Base-by-base conservation (phyloP, 1,139 yeast genomes). In the Yamadazyma sp. region DNA sequence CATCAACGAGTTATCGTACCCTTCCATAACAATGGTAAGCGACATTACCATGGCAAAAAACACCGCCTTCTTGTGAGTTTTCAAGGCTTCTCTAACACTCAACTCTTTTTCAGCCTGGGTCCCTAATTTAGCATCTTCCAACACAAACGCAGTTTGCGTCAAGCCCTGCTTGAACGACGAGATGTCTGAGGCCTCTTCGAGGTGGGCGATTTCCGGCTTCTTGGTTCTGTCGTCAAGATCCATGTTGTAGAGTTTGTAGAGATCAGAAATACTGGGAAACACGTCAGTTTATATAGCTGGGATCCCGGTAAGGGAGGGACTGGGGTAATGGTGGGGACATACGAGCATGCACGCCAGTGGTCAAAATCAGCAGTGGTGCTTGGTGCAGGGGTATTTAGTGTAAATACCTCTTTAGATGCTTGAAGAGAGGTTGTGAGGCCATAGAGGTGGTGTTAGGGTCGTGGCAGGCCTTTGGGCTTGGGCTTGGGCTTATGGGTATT, bases 21-120 rank as follows among this genome's bases (percentile, higher is more conserved):
- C 62, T 46, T 58, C 63, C 61, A 58, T 58, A 34, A 56, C 44
- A 40, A 58, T 56, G 24, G 62, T 56, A n/a, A 50, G 44, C 18
- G 58, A 50, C 37, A 58, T 37, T 10, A 58, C 55, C 40, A 54
- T 43, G 12, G 59, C 50, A 61, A 61, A 58, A 12, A 49, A 45
- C n/a, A 54, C 42, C 10, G 59, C 59, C 36, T 45, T 48, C 32
- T 50, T 51, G 34, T 58, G 55, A 11, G 45, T 44, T 29, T 41
- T 46, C 14, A 56, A 25, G 16, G 58, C 60, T 31, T 54, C 48
- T 4, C 25, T 7, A 8, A 56, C 37, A 3, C 48, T 44, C 22
- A 56, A 38, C 1, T 48, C 54, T 36, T 58, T 56, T 41, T 58
- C 61, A 16, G 46, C 50, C 10, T 44, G 43, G 14, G 56, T 48